phyloP scores from a whole-genome alignment of 129 eudicot genomes.

The Erigeron canadensis region DNA sequence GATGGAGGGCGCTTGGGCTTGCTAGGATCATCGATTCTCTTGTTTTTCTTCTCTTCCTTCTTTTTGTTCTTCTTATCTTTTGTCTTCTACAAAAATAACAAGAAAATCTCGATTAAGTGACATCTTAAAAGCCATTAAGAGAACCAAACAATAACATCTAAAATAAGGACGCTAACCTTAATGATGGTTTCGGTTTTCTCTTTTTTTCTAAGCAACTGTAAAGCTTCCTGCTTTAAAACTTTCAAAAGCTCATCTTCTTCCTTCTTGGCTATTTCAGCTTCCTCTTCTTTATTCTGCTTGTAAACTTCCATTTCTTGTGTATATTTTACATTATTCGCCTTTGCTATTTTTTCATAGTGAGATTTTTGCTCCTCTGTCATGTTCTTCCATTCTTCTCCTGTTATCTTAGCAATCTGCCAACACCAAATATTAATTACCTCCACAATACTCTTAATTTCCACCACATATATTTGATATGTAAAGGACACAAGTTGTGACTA shows the following conservation, averaged over 20 bases:
- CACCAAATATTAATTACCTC: constrained; percentile 9
- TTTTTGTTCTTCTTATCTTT: constrained; percentile 58
- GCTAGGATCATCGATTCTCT: constrained; percentile 69
- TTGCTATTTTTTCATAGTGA: constrained; percentile 66
- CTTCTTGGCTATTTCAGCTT: constrained; percentile 58
- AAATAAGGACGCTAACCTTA: constrained; percentile 48
- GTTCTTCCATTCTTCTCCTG: constrained; percentile 94
- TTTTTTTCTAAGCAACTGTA: constrained; percentile 92
- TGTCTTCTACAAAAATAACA: constrained; percentile 48
- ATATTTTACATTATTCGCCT: constrained; percentile 65
- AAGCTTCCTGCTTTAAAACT: constrained; percentile 82
- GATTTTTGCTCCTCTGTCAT: constrained; percentile 66
- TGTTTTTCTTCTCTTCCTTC: constrained; percentile 53
- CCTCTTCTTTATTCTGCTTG: constrained; percentile 81
- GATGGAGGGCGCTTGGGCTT: constrained; percentile 90
- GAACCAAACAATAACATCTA: not conserved
- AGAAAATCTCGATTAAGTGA: not conserved
- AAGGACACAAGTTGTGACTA: not conserved
- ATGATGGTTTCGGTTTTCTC: constrained; percentile 83
- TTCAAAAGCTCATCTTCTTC: constrained; percentile 80
- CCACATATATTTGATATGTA: constrained; percentile 10
- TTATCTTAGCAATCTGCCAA: constrained; percentile 62
- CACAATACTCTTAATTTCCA: too few species aligned
- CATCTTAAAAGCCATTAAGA: not conserved
- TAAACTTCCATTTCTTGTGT: constrained; percentile 72